Evolutionary conservation across 2,329 filamentous ascomycete genomes (phyloP).

Genomic region (Plectosphaerella cucumerina): DNA sequence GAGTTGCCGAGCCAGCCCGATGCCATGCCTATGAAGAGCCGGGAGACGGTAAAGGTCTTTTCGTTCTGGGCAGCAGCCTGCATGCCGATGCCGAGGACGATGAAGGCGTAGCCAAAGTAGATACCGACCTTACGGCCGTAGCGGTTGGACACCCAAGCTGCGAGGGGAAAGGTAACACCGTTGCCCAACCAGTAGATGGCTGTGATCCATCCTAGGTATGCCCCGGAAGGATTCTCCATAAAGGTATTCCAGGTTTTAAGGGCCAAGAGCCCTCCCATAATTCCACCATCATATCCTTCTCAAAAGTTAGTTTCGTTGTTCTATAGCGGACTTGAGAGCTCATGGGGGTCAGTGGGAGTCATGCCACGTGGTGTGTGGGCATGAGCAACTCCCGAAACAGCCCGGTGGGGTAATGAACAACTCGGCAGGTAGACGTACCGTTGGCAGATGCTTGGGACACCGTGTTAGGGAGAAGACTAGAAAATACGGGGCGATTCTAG

Average conservation of each 20-base stretch:
- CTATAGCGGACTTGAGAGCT: too few relatives aligned
- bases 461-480: background rate
- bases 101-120: background rate
- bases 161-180: background rate
- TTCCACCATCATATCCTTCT: conserved; percentile 30
- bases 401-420: too few relatives aligned
- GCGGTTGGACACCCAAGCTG: background rate
- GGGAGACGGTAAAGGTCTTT: background rate
- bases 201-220: conserved; percentile 30
- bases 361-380: too few relatives aligned
- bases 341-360: too few relatives aligned
- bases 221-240: conserved; percentile 30
- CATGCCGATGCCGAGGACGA: background rate
- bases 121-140: background rate
- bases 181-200: conserved; percentile 11
- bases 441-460: conserved; percentile 25
- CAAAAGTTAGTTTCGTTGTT: too few relatives aligned
- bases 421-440: too few relatives aligned
- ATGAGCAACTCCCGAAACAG: too few relatives aligned
- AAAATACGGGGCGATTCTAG: background rate
- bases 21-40: background rate
- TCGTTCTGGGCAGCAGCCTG: background rate
- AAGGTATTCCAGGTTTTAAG: conserved; percentile 34
- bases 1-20: background rate
- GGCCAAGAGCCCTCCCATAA: conserved; percentile 41